Conservation (phyloP, 2,329 filamentous ascomycete genomes). For the Helicocarpus griseus region DNA sequence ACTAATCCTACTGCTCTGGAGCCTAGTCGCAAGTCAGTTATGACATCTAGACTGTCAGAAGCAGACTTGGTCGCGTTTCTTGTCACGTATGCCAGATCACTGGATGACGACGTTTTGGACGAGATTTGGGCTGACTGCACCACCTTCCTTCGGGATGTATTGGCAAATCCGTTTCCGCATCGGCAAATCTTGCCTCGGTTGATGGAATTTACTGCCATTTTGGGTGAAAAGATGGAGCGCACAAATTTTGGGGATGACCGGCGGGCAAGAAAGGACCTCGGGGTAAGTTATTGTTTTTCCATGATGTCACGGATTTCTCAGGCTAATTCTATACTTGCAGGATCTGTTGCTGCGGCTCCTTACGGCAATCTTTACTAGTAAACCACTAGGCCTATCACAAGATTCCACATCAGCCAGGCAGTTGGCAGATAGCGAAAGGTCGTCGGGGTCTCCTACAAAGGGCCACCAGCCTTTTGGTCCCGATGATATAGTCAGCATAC, state of each 20-base stretch:
- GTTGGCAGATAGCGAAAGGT: neutral
- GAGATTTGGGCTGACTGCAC: constrained; percentile 97
- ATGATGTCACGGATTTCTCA: neutral
- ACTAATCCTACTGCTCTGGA: constrained; percentile 78
- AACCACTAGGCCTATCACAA: constrained; percentile 63
- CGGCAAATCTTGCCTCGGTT: constrained; percentile 78
- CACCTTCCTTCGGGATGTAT: constrained; percentile 76
- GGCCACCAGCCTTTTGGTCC: constrained; percentile 38
- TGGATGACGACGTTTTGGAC: constrained; percentile 96
- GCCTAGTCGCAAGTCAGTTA: constrained; percentile 68
- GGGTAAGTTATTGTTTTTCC: constrained; percentile 46
- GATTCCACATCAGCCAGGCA: constrained; percentile 30
- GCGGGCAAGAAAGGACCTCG: constrained; percentile 82
- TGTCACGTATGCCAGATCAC: constrained; percentile 76
- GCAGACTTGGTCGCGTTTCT: constrained; percentile 79
- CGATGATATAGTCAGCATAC: constrained; percentile 69
- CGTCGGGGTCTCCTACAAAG: constrained; percentile 19
- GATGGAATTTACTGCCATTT: constrained; percentile 76
- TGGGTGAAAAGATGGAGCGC: constrained; percentile 94
- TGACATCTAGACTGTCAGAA: constrained; percentile 77
- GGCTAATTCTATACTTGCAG: constrained; percentile 36
- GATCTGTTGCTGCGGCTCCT: constrained; percentile 82
- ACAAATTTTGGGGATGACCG: constrained; percentile 93
- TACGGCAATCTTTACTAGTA: constrained; percentile 87
- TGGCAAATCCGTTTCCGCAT: constrained; percentile 91